Evolutionary conservation across 139 green algal species (phyloP), one percentile per base, ranked within the genome.

Genomic region (Closterium sp.): DNA sequence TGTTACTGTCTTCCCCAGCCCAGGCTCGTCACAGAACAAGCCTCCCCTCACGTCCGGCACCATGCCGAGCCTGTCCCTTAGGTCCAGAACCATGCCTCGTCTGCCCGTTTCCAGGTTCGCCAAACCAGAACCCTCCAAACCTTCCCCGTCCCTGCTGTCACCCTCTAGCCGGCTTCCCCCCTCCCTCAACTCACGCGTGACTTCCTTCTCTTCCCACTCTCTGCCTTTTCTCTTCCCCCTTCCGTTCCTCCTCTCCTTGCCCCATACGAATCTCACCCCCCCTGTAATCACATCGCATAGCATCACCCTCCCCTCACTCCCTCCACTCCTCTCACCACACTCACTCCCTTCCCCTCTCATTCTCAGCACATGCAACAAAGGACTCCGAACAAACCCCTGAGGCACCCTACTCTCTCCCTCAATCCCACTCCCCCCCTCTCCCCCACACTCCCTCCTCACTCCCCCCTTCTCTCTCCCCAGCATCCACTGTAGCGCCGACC

Each of bases 21-120:
- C 97, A 6, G 97, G 97, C 87, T 99, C 97, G 87, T 99, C 97
- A 86, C 97, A 98, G 64, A 99, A 96, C 64, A 99, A 93, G 12
- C 97, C 97, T 1, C 97, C 97, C 9, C 91, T 86, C 23, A 96
- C 93, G 85, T 97, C 96, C 0, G 2, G 55, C 84, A 96, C 30
- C 0, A n/a, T 25, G 0, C 84, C 55, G 3, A 95, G 94, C 23
- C 90, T 66, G 83, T 86, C n/a, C 83, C 0, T 2, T 38, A 91
- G 35, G 5, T 83, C 87, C 33, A 1, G 31, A 23, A 30, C 88
- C 0, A 30, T 33, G 28, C 34, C 10, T 34, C 21, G 23, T 38
- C 25, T 88, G 16, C 89, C 69, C 10, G 28, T 0, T 28, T 76
- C 55, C 16, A 76, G 4, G 0, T 1, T 76, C 4, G 12, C 55